Evolutionary conservation across 1,139 yeast genomes (phyloP).

Genomic region (Saccharomyces hybrid): DNA sequence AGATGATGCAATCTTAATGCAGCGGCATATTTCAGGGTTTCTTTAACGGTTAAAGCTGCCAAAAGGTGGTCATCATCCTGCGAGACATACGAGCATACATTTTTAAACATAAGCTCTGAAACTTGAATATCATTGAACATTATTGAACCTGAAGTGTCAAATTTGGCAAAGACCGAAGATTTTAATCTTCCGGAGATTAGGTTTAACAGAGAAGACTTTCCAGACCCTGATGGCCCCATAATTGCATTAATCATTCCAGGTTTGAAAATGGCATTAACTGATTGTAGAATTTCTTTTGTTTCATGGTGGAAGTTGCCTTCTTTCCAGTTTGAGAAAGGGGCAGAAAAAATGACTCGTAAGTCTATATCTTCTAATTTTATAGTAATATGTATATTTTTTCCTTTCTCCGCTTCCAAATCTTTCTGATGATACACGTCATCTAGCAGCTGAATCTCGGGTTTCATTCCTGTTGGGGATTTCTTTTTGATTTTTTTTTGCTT

Average conservation of each 20-base stretch:
- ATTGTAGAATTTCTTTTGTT: conserved; percentile 38
- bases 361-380: conserved; percentile 15
- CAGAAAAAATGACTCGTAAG: conserved; percentile 13
- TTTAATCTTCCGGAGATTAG: conserved; percentile 55
- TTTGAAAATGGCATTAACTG: conserved; percentile 49
- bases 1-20: conserved; percentile 44
- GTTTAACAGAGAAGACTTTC: conserved; percentile 69
- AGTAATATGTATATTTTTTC: conserved; percentile 7
- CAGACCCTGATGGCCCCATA: conserved; percentile 87
- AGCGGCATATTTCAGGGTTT: conserved; percentile 69
- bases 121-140: conserved; percentile 38
- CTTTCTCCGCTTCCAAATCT: conserved; percentile 9
- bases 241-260: conserved; percentile 70
- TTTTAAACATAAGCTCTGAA: conserved; percentile 39
- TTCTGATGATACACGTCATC: conserved; percentile 6
- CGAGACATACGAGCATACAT: conserved; percentile 64
- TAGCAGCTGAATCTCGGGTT: not conserved
- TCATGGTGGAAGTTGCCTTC: conserved; percentile 9
- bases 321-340: conserved; percentile 6
- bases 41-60: conserved; percentile 65
- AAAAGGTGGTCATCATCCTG: conserved; percentile 72
- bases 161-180: conserved; percentile 37
- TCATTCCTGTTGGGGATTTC: not conserved
- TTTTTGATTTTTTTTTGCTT: conserved; percentile 8
- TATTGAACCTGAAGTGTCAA: conserved; percentile 36